Evolutionary conservation across 805 yeast genomes (phyloP).

Genomic region (Wickerhamiella sorbophila): DNA sequence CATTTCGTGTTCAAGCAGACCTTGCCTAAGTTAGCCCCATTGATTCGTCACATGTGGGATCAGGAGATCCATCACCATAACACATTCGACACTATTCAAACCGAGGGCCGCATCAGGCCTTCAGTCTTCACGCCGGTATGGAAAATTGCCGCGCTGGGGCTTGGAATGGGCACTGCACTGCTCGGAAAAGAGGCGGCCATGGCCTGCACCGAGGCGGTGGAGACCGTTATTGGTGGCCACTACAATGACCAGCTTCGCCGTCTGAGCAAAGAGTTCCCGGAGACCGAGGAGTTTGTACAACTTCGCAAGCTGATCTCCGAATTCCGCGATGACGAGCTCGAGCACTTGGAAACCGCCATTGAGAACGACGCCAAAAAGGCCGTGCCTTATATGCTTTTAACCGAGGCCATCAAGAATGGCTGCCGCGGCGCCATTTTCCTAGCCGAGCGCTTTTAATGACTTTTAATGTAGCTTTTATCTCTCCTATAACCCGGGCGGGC

Average conservation of each 20-base stretch:
- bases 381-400: slow-evolving; percentile 75
- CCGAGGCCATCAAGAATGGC: slow-evolving; percentile 71
- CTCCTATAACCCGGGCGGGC: not conserved
- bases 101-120: slow-evolving; percentile 72
- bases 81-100: slow-evolving; percentile 69
- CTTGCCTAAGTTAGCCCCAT: slow-evolving; percentile 61
- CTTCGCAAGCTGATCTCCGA: slow-evolving; percentile 50
- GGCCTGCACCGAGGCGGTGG: slow-evolving; percentile 99
- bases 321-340: slow-evolving; percentile 89
- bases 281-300: slow-evolving; percentile 40
- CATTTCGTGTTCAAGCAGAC: slow-evolving; percentile 56
- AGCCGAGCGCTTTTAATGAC: slow-evolving; percentile 59
- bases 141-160: slow-evolving; percentile 77
- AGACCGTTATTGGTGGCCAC: slow-evolving; percentile 93
- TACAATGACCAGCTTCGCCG: slow-evolving; percentile 81
- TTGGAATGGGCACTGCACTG: slow-evolving; percentile 79
- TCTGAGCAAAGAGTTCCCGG: slow-evolving; percentile 50
- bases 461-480: not conserved
- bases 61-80: slow-evolving; percentile 86
- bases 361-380: slow-evolving; percentile 87
- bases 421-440: slow-evolving; percentile 84
- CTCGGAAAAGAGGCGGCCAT: slow-evolving; percentile 91
- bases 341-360: slow-evolving; percentile 88
- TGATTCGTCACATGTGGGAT: slow-evolving; percentile 93
- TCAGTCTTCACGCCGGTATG: slow-evolving; percentile 83